Evolutionary conservation across 805 yeast genomes (phyloP), one percentile per base, ranked within the genome.

Genomic region (Kazachstania kunashirensis): DNA sequence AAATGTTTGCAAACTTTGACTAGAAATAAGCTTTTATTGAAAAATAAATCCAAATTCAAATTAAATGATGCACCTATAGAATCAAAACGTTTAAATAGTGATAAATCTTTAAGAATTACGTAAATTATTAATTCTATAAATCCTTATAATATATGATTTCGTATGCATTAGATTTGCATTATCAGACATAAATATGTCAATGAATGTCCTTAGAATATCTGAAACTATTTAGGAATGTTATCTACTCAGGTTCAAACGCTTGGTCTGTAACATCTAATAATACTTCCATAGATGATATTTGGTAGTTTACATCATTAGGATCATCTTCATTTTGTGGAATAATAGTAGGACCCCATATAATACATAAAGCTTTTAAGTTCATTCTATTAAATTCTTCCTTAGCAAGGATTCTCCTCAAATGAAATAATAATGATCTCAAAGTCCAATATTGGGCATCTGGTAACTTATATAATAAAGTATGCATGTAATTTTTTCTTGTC

Each of bases 391-490:
- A 48, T 15, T 68, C 67, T 50, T 77, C 79, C 38, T 76, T 67
- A 20, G 71, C 70, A 26, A 79, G 75, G 11, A 92, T 78, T 38
- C 79, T 73, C 43, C 79, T 77, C 43, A 92, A 71, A 58, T 92
- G 99, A 68, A 89, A 84, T 2, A 88, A 65, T 46, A 92, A 63
- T 24, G 84, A 76, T 46, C 96, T 67, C 47, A 92, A 67, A 0
- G 97, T 88, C 68, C 94, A 88, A 57, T 92, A 92, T 40, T 89
- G 85, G 1, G 94, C 92, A 61, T 92, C 98, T 0, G 96, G 96
- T 38, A 92, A 69, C 46, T 83, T 82, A 63, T 81, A 92, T 31
- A 92, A 84, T 41, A 84, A 71, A 31, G 85, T 84, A 59, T 92
- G 98, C 49, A 92, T 68, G 21, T 67, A 67, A 52, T 85, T 89